These are phyloP conservation scores for Pilobolus umbonatus DNA, from an alignment of 192 early-diverging fungal genomes.

Conservation along the genomic window DNA sequence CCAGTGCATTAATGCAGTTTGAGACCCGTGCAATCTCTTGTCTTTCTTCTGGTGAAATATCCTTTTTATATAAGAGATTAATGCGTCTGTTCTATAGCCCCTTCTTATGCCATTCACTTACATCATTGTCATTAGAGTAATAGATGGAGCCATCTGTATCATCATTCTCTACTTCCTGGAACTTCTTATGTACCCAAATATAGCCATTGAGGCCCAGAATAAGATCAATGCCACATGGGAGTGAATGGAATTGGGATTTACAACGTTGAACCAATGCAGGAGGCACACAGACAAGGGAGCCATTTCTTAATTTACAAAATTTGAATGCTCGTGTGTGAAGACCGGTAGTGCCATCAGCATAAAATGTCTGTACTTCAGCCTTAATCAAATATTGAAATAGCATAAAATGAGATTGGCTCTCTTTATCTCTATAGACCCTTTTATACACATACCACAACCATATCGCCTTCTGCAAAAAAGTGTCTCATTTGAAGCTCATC, in stretches of 20 bases:
- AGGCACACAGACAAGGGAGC: slow-evolving; percentile 80
- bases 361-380: slow-evolving; percentile 56
- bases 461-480: slow-evolving; percentile 92
- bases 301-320: slow-evolving; percentile 69
- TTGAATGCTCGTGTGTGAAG: slow-evolving; percentile 80
- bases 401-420: not conserved
- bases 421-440: not conserved
- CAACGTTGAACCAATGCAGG: slow-evolving; percentile 85
- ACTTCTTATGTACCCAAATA: slow-evolving; percentile 86
- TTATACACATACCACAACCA: slow-evolving; percentile 64
- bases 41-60: slow-evolving; percentile 68
- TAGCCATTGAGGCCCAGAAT: slow-evolving; percentile 95
- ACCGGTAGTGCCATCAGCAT: slow-evolving; percentile 79
- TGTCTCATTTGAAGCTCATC: slow-evolving; percentile 96
- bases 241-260: slow-evolving; percentile 92
- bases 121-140: slow-evolving; percentile 89
- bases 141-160: slow-evolving; percentile 78
- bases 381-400: not conserved
- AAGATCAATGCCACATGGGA: slow-evolving; percentile 89
- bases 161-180: slow-evolving; percentile 42
- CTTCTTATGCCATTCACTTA: slow-evolving; percentile 19
- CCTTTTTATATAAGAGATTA: slow-evolving; percentile 26
- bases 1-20: slow-evolving; percentile 83
- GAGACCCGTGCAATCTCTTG: slow-evolving; percentile 83
- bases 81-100: not conserved